Conservation (phyloP, 129 eudicot species). For the Chrysanthemum seticuspe region DNA sequence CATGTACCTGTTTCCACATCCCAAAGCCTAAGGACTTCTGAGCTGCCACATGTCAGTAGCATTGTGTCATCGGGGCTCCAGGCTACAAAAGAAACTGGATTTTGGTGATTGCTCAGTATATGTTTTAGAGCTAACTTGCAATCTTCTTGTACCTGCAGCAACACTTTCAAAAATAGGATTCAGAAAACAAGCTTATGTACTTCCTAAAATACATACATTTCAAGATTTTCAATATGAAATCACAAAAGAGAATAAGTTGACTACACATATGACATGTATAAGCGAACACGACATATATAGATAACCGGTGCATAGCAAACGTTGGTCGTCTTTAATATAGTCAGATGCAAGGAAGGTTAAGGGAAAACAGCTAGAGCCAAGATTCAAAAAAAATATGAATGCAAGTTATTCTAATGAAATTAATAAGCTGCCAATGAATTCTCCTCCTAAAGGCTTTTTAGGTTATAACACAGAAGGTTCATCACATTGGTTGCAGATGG, state of each 20-base stretch:
- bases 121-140: constrained; percentile 45
- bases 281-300: constrained; percentile 8
- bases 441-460: constrained; percentile 16
- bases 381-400: constrained; percentile 7
- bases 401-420: not conserved
- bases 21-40: constrained; percentile 85
- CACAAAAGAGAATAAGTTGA: constrained; percentile 11
- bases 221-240: constrained; percentile 3
- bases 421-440: not conserved
- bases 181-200: constrained; percentile 13
- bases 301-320: constrained; percentile 13
- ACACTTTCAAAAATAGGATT: constrained; percentile 17
- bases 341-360: not conserved
- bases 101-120: constrained; percentile 66
- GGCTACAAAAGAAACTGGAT: constrained; percentile 76
- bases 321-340: constrained; percentile 1
- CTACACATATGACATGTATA: not conserved
- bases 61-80: constrained; percentile 97
- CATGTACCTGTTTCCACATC: constrained; percentile 83
- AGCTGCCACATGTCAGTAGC: constrained; percentile 84
- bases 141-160: constrained; percentile 67
- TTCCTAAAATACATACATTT: too few species aligned
- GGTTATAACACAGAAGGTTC: not conserved
- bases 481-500: constrained; percentile 4
- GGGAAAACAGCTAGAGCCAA: not conserved